Conservation (phyloP, 1,284 basidiomycete genomes). For the Heterobasidion parviporum region DNA sequence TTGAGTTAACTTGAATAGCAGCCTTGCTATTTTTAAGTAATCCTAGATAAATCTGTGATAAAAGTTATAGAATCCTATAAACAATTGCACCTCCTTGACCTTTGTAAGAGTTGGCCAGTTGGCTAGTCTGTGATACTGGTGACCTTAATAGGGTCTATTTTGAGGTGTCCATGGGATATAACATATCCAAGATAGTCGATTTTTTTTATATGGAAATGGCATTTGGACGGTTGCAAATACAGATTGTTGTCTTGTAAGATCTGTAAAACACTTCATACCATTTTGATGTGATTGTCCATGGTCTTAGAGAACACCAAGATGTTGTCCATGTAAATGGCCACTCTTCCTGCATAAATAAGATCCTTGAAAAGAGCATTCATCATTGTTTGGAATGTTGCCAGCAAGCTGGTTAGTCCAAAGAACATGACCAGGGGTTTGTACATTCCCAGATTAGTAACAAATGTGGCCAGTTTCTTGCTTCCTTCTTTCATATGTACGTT, state of each 20-base stretch:
- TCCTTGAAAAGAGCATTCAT: not conserved
- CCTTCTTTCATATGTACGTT: not conserved
- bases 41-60: not conserved
- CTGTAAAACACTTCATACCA: not conserved
- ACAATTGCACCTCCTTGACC: not conserved
- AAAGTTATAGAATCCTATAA: not conserved
- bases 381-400: not conserved
- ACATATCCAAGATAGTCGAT: not conserved
- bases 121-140: too few relatives aligned
- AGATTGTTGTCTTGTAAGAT: not conserved
- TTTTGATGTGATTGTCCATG: not conserved
- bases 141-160: not conserved
- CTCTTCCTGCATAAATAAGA: not conserved
- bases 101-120: not conserved
- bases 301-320: not conserved
- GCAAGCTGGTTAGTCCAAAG: not conserved
- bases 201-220: not conserved
- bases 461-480: slow-evolving; percentile 9
- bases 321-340: not conserved
- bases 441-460: slow-evolving; percentile 18
- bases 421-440: not conserved
- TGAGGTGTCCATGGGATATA: not conserved
- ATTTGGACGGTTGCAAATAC: not conserved
- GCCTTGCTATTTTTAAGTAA: not conserved
- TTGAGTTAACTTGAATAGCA: not conserved